These are phyloP conservation scores for Discostella pseudostelligera DNA, from an alignment of 108 stramenopile genomes.

Conservation along the genomic window DNA sequence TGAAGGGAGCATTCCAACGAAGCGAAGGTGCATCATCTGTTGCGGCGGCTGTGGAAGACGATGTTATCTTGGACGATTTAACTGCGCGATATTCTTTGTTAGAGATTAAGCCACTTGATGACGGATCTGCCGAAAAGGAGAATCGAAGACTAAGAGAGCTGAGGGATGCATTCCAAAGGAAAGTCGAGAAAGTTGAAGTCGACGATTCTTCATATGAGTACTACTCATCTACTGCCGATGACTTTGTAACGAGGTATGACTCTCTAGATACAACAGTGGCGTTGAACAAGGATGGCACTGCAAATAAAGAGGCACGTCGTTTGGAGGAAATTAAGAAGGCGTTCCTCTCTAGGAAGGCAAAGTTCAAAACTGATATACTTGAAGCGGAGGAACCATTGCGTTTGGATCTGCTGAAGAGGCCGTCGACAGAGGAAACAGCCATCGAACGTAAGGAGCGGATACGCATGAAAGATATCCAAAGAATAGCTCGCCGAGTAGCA, in stretches of 20 bases:
- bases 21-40: no score
- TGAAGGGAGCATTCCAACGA: slow-evolving; percentile 2
- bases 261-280: not conserved
- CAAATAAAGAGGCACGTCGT: not conserved
- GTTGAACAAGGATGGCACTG: not conserved
- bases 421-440: not conserved
- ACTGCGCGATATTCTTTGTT: slow-evolving; percentile 1
- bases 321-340: slow-evolving; percentile 5
- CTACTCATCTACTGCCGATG: not conserved
- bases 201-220: not conserved
- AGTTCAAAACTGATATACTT: not conserved
- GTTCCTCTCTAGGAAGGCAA: not conserved
- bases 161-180: slow-evolving; percentile 3
- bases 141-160: not conserved
- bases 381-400: slow-evolving; percentile 1
- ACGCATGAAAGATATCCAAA: not conserved
- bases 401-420: slow-evolving; percentile 9
- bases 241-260: not conserved
- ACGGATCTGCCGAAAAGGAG: not conserved
- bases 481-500: not conserved
- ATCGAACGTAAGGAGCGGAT: slow-evolving; percentile 14
- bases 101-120: not conserved
- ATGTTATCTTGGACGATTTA: not conserved
- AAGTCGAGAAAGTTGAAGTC: not conserved
- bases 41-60: not conserved